Evolutionary conservation across 164 flowering plant genomes (phyloP).

Genomic region (Magnolia sinica): DNA sequence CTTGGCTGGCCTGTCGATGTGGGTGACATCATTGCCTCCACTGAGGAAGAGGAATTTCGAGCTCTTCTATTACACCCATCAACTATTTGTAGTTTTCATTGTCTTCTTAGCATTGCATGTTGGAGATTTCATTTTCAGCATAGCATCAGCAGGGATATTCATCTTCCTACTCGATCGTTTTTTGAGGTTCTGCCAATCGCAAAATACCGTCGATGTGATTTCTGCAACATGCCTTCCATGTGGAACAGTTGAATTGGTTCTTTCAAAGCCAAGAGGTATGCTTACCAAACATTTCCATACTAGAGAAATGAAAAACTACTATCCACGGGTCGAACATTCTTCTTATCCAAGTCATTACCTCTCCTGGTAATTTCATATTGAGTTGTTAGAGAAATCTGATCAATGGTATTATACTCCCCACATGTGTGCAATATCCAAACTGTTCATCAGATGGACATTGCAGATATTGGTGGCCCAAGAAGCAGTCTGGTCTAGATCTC

Average conservation of each 20-base stretch:
- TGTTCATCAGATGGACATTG: not conserved
- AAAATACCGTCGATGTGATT: slow-evolving; percentile 52
- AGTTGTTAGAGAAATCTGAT: not conserved
- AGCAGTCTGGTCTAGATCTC: too few relatives aligned
- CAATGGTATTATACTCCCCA: not conserved
- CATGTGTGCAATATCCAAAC: not conserved
- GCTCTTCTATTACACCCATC: slow-evolving; percentile 91
- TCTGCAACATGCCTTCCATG: slow-evolving; percentile 73
- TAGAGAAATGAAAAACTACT: not conserved
- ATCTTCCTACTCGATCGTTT: slow-evolving; percentile 87
- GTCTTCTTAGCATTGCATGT: slow-evolving; percentile 82
- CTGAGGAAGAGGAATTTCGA: slow-evolving; percentile 69
- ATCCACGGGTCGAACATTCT: not conserved
- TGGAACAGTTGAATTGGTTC: slow-evolving; percentile 70
- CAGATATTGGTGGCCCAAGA: not conserved
- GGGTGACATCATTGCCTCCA: slow-evolving; percentile 76
- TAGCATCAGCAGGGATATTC: slow-evolving; percentile 71
- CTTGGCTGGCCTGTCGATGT: slow-evolving; percentile 72
- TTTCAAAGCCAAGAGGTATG: slow-evolving; percentile 77
- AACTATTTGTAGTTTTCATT: slow-evolving; percentile 71
- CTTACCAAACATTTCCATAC: not conserved
- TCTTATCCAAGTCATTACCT: not conserved
- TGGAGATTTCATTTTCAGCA: slow-evolving; percentile 68
- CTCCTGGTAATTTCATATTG: not conserved
- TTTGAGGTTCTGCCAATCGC: slow-evolving; percentile 82